phyloP scores from a whole-genome alignment of 768 basidiomycete genomes.

The Lactarius vividus region DNA sequence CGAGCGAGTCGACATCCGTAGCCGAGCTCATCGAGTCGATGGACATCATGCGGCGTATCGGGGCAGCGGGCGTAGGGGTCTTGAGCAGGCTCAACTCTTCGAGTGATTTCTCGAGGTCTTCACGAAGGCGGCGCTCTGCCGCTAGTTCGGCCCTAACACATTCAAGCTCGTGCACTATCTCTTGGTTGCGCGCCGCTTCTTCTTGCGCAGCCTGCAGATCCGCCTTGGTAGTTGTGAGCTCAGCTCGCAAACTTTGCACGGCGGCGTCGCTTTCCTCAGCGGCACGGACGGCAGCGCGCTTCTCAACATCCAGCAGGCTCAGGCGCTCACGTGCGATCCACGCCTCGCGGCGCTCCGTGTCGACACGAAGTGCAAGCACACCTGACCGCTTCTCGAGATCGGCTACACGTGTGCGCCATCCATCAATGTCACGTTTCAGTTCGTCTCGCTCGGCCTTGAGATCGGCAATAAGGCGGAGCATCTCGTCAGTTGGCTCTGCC shows the following conservation, averaged over 20 bases:
- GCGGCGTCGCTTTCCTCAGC: slow-evolving; percentile 32
- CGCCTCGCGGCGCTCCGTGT: slow-evolving; percentile 76
- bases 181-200: slow-evolving; percentile 28
- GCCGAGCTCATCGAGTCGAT: slow-evolving; percentile 62
- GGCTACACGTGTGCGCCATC: slow-evolving; percentile 75
- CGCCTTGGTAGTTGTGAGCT: slow-evolving; percentile 35
- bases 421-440: slow-evolving; percentile 82
- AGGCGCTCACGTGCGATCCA: slow-evolving; percentile 79
- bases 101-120: slow-evolving; percentile 54
- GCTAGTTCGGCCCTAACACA: slow-evolving; percentile 36
- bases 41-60: slow-evolving; percentile 53
- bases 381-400: slow-evolving; percentile 71
- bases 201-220: slow-evolving; percentile 41
- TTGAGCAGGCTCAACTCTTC: slow-evolving; percentile 42
- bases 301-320: slow-evolving; percentile 65
- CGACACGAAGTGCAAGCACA: slow-evolving; percentile 64
- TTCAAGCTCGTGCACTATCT: slow-evolving; percentile 28
- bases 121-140: slow-evolving; percentile 42
- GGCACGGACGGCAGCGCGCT: slow-evolving; percentile 50
- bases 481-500: slow-evolving; percentile 67
- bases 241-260: slow-evolving; percentile 28
- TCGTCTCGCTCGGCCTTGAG: slow-evolving; percentile 89
- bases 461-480: slow-evolving; percentile 70
- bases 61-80: slow-evolving; percentile 46
- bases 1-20: slow-evolving; percentile 66